Conservation (phyloP, 2,329 filamentous ascomycete species). For the Curvularia sp. region DNA sequence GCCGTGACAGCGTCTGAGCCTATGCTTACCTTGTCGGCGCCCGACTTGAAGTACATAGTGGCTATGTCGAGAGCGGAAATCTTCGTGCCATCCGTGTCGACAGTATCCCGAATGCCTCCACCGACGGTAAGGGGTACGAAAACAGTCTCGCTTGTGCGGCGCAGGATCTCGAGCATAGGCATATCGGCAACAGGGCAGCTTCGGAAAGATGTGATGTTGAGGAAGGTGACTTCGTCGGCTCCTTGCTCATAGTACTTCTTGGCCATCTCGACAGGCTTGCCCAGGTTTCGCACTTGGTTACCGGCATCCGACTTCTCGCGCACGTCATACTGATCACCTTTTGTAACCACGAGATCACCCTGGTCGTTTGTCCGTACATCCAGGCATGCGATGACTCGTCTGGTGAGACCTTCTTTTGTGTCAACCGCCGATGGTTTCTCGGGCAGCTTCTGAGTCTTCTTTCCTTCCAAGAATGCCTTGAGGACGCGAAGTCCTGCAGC, state of each 20-base stretch:
- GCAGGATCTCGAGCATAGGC: conserved; percentile 94
- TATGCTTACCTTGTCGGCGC: conserved; percentile 97
- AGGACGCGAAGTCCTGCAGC: conserved; percentile 84
- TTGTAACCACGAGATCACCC: conserved; percentile 95
- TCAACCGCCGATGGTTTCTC: conserved; percentile 41
- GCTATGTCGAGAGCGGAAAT: conserved; percentile 93
- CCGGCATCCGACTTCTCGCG: conserved; percentile 76
- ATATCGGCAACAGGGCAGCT: conserved; percentile 91
- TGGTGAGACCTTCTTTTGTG: conserved; percentile 75
- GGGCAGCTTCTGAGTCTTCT: conserved; percentile 63
- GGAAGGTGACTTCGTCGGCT: conserved; percentile 94
- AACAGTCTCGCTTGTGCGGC: conserved; percentile 84
- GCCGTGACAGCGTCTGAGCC: conserved; percentile 93
- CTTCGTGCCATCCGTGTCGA: conserved; percentile 84
- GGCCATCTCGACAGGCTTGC: conserved; percentile 96
- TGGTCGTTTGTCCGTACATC: conserved; percentile 94
- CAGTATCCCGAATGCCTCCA: conserved; percentile 91
- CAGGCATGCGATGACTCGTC: conserved; percentile 92
- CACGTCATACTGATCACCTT: conserved; percentile 98
- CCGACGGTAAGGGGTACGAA: conserved; percentile 97
- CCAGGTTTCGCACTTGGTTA: conserved; percentile 82
- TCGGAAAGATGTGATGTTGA: conserved; percentile 98
- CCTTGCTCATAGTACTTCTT: conserved; percentile 94
- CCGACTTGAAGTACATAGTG: conserved; percentile 95
- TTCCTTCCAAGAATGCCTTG: conserved; percentile 83